A percentile compares a stretch with the other conserved stretches of the same genome.
These are phyloP conservation scores for Arthrinium phaeospermum DNA, from an alignment of 2,329 filamentous ascomycete species.

Conservation along the genomic window DNA sequence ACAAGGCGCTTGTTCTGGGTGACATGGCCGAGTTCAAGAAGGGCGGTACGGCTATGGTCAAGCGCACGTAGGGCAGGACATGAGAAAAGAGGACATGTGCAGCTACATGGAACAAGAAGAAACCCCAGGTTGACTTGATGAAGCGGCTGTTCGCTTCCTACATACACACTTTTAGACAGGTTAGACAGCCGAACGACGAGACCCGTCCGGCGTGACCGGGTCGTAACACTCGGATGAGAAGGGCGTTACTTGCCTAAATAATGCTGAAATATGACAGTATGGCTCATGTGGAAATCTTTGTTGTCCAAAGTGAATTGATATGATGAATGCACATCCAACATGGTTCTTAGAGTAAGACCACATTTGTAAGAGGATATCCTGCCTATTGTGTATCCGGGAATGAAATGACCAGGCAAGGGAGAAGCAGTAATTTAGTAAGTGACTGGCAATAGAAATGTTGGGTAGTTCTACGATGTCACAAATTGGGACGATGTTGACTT, in stretches of 20 bases:
- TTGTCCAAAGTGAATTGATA: neutral
- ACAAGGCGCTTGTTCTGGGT: constrained; percentile 64
- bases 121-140: neutral
- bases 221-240: neutral
- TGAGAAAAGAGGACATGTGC: neutral
- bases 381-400: neutral
- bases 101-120: neutral
- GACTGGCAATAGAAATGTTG: no score
- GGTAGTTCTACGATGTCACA: no score
- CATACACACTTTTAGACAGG: neutral
- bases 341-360: neutral
- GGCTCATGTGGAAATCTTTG: neutral
- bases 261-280: neutral
- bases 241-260: neutral
- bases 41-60: constrained; percentile 69
- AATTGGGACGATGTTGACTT: no score
- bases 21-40: constrained; percentile 70
- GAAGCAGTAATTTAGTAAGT: no score
- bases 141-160: neutral
- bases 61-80: constrained; percentile 42
- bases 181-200: neutral
- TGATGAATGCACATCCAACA: neutral
- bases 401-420: neutral
- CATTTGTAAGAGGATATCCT: no score
- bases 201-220: neutral